Conservation (phyloP, 2,329 filamentous ascomycete genomes). For the Neofusicoccum sp. region DNA sequence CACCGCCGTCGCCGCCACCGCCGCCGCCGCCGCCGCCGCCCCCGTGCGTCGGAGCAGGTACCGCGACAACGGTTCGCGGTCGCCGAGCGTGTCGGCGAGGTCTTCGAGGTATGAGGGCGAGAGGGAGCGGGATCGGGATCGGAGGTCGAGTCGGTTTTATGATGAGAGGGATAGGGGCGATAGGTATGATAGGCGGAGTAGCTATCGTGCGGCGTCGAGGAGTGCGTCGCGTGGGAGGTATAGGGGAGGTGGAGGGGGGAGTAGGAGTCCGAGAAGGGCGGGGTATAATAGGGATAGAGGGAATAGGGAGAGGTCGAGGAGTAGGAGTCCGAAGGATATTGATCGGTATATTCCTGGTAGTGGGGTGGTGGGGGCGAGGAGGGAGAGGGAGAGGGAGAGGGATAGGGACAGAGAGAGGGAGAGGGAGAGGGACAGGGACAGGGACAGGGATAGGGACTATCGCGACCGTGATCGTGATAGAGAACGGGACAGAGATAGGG, state of each 20-base stretch:
- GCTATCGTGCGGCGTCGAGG: background rate
- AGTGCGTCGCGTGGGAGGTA: background rate
- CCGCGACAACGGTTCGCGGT: no score
- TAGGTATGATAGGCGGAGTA: background rate
- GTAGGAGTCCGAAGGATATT: conserved; percentile 36
- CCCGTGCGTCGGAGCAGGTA: no score
- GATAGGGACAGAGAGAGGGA: conserved; percentile 31
- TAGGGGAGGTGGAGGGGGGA: conserved; percentile 7
- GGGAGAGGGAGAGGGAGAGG: conserved; percentile 21
- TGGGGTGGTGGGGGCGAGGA: conserved; percentile 20
- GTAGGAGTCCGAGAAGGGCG: conserved; percentile 26
- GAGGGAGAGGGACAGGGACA: conserved; percentile 24
- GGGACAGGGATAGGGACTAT: conserved; percentile 30
- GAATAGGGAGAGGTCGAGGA: conserved; percentile 21
- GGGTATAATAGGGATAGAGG: conserved; percentile 15
- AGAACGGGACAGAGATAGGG: conserved; percentile 35
- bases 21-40: conserved; percentile 26
- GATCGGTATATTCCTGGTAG: conserved; percentile 37
- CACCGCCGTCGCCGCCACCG: conserved; percentile 15
- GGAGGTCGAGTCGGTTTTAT: conserved; percentile 23
- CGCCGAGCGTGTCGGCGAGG: conserved; percentile 23
- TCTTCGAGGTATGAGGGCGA: conserved; percentile 29
- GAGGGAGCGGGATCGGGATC: background rate
- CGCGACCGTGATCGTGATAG: conserved; percentile 44
- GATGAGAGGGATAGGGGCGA: conserved; percentile 25